phyloP scores from a whole-genome alignment of 2,329 filamentous ascomycete genomes.

The Arachnopeziza araneosa region DNA sequence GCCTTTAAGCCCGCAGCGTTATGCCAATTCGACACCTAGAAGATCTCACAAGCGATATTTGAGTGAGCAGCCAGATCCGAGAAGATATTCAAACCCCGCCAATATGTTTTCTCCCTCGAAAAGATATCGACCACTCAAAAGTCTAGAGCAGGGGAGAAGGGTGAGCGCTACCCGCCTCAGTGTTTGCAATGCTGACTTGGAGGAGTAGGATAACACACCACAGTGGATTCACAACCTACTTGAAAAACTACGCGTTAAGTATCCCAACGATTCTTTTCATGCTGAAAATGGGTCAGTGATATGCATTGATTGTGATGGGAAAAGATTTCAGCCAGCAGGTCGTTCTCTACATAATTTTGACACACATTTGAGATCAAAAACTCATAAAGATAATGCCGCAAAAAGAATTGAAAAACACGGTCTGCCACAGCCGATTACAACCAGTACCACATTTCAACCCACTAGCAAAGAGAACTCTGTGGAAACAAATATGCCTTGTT shows the following conservation, averaged over 20 bases:
- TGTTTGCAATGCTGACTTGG: neutral
- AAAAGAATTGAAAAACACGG: neutral
- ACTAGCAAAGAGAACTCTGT: neutral
- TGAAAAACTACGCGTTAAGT: neutral
- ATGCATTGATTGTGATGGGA: conserved; percentile 3
- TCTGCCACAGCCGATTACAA: neutral
- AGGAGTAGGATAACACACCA: neutral
- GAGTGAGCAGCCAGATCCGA: neutral
- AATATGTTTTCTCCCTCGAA: neutral
- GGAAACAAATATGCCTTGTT: neutral
- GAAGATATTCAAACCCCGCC: neutral
- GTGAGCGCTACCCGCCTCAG: neutral
- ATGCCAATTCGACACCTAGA: conserved; percentile 9
- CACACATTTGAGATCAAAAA: conserved; percentile 5
- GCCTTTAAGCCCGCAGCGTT: conserved; percentile 8
- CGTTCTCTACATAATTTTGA: conserved; percentile 2
- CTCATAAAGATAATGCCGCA: neutral
- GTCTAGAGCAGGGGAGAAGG: conserved; percentile 3
- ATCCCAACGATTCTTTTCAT: conserved; percentile 2
- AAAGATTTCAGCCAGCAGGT: neutral
- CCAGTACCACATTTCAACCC: neutral
- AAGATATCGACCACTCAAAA: neutral
- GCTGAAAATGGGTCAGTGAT: conserved; percentile 5
- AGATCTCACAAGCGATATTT: conserved; percentile 1
- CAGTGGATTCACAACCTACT: neutral